phyloP scores from a whole-genome alignment of 257 asterid species.

The Leptodermis oblonga region DNA sequence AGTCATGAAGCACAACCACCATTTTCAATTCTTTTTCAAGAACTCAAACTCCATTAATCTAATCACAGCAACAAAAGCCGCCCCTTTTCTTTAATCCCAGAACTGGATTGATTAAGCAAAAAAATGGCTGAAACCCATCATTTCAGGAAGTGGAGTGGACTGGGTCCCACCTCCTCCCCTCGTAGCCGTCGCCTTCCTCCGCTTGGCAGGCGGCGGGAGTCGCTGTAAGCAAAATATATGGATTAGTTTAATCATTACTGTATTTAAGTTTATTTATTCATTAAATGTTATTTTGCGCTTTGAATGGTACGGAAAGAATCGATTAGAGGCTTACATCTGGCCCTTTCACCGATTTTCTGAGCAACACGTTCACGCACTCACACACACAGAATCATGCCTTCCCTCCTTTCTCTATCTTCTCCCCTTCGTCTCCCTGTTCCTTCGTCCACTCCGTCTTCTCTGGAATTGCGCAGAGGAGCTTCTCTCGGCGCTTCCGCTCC shows the following conservation, averaged over 20 bases:
- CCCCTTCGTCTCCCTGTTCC: slow-evolving; percentile 28
- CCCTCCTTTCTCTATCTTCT: slow-evolving; percentile 36
- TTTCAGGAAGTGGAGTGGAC: background rate
- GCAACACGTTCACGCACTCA: slow-evolving; percentile 20
- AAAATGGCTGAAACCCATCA: slow-evolving; percentile 8
- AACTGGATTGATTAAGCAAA: too few species aligned
- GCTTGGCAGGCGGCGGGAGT: too few species aligned
- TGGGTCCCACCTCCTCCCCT: background rate
- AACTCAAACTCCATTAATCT: too few species aligned
- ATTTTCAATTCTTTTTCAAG: background rate
- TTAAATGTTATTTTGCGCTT: background rate
- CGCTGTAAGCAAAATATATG: background rate
- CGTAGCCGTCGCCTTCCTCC: background rate
- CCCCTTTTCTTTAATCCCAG: too few species aligned
- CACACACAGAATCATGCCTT: slow-evolving; percentile 27
- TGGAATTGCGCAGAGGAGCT: slow-evolving; percentile 12
- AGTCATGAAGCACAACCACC: slow-evolving; percentile 1
- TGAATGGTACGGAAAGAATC: background rate
- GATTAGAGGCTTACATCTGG: slow-evolving; percentile 23
- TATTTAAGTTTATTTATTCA: too few species aligned
- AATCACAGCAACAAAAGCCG: background rate
- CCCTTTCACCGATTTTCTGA: slow-evolving; percentile 10
- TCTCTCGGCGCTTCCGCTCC: slow-evolving; percentile 16
- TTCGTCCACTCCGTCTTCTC: slow-evolving; percentile 13
- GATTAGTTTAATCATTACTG: too few species aligned